These are phyloP conservation scores for Backusella psychrophila DNA, from an alignment of 192 early-diverging fungal species.

Conservation along the genomic window DNA sequence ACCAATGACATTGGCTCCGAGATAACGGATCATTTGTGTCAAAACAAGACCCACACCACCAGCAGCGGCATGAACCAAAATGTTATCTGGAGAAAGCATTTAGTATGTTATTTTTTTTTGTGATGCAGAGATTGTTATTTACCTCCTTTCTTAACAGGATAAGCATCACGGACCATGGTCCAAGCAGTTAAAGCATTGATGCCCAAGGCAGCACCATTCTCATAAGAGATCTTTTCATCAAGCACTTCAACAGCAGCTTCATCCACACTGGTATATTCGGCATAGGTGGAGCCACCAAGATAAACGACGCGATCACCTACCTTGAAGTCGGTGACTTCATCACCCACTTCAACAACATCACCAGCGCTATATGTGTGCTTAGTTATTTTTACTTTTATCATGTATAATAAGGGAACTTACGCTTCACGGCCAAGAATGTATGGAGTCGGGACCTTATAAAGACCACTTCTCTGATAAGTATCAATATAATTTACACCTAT, in stretches of 20 bases:
- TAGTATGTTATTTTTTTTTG: too few species aligned
- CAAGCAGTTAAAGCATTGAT: constrained; percentile 86
- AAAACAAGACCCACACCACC: constrained; percentile 88
- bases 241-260: constrained; percentile 48
- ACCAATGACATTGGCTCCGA: constrained; percentile 89
- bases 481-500: constrained; percentile 85
- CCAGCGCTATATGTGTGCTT: constrained; percentile 45
- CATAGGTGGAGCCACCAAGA: constrained; percentile 60
- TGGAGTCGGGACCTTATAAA: constrained; percentile 68
- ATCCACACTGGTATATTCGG: constrained; percentile 68
- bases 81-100: constrained; percentile 14
- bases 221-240: constrained; percentile 46
- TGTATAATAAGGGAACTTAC: constrained; percentile 8
- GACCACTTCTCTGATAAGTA: constrained; percentile 84
- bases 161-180: constrained; percentile 67
- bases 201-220: constrained; percentile 62
- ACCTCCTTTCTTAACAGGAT: constrained; percentile 61
- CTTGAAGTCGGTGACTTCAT: constrained; percentile 56
- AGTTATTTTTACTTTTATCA: neutral
- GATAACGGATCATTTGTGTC: constrained; percentile 70
- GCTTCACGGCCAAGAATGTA: constrained; percentile 80
- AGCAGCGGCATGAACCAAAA: constrained; percentile 89
- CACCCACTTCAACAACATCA: constrained; percentile 74
- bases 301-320: constrained; percentile 88
- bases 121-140: neutral